Evolutionary conservation across 768 basidiomycete genomes (phyloP), one percentile per base, ranked within the genome.

Genomic region (Lactifluus hygrophoroides): DNA sequence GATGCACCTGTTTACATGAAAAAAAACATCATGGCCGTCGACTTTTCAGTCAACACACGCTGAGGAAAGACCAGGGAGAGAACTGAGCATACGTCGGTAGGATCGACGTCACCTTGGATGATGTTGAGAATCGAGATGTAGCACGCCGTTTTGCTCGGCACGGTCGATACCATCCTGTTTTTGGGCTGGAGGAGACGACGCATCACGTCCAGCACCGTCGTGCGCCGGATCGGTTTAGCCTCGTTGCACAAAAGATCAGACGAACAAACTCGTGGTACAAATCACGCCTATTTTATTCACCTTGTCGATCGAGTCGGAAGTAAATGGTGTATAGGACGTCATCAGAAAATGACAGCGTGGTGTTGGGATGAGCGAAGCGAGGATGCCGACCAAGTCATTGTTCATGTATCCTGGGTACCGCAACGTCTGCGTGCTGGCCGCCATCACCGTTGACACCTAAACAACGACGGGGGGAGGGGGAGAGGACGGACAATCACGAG

Each of bases 331-430:
- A 67, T 98, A 99, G 14, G 93, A 93, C 10, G 96, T 98, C 90
- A 94, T 95, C 51, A 99, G 80, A 79, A 97, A 97, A 72, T 99
- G 95, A 69, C 94, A 97, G 50, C 94, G 81, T 27, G 95, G 95
- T 3, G 95, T 97, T 2, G 95, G 95, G 64, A 99, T 97, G 52
- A 99, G 81, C 16, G 91, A 93, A 6, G 95, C 94, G 56, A 98
- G 88, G 62, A 99, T 94, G 27, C 94, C 92, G 64, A 97, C 94
- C 37, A 98, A 82, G 68, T 99, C 95, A 66, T 97, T 99, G 77
- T 98, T 97, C 94, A 97, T 98, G 72, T 97, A 97, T 50, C 93
- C 91, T 0, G 95, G 95, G 73, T 96, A 99, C 66, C 95, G 83
- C 25, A 99, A 80, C 14, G 95, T 98, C 67, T 94, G 92, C 0